Evolutionary conservation across 1,284 basidiomycete genomes (phyloP).

Genomic region (Inonotus hispidus): DNA sequence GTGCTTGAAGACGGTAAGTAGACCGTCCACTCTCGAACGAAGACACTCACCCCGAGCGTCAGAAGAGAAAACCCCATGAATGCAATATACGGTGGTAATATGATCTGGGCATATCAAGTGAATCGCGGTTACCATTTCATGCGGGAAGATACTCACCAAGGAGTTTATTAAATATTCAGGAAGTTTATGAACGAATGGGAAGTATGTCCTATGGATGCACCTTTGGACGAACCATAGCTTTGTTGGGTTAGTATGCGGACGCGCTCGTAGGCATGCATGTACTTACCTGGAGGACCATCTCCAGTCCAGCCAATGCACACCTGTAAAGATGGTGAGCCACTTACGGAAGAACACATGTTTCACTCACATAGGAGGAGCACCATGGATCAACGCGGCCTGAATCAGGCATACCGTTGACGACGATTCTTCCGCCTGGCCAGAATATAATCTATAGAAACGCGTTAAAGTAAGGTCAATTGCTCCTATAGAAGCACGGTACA

Average conservation of each 20-base stretch:
- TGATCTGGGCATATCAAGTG: slow-evolving; percentile 27
- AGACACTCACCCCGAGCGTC: slow-evolving; percentile 25
- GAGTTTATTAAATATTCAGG: slow-evolving; percentile 14
- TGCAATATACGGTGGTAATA: slow-evolving; percentile 35
- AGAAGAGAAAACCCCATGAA: slow-evolving; percentile 29
- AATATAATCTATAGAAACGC: slow-evolving; percentile 33
- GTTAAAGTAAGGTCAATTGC: background rate
- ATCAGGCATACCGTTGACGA: slow-evolving; percentile 35
- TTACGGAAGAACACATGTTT: background rate
- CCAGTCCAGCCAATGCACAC: slow-evolving; percentile 42
- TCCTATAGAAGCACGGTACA: background rate
- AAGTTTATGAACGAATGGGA: slow-evolving; percentile 22
- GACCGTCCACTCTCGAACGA: background rate
- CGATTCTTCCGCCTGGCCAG: slow-evolving; percentile 23
- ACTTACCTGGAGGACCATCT: slow-evolving; percentile 45
- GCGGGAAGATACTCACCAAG: slow-evolving; percentile 11
- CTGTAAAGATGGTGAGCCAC: slow-evolving; percentile 27
- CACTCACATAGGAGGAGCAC: slow-evolving; percentile 47
- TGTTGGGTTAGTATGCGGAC: slow-evolving; percentile 37
- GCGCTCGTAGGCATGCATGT: background rate
- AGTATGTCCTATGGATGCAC: slow-evolving; percentile 15
- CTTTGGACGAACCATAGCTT: slow-evolving; percentile 20
- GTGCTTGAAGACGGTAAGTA: slow-evolving; percentile 8
- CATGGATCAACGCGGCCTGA: slow-evolving; percentile 49
- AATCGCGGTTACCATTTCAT: slow-evolving; percentile 16